Conservation (phyloP, 805 yeast genomes). For the Suhomyces vadensis region DNA sequence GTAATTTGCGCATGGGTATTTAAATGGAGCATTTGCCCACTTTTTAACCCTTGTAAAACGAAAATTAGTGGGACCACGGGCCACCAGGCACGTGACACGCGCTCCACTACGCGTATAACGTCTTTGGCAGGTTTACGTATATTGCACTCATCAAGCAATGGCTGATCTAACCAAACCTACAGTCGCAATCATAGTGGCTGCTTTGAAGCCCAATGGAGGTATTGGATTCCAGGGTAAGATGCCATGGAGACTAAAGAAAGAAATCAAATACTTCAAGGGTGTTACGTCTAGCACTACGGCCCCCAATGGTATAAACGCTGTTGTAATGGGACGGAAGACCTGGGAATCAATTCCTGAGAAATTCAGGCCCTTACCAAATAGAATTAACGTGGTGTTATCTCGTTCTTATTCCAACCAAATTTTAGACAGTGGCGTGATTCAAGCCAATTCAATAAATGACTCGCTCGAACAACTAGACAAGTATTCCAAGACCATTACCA, state of each 20-base stretch:
- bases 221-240: conserved; percentile 79
- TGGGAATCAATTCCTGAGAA: conserved; percentile 90
- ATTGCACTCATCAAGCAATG: too few species aligned
- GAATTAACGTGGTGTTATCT: conserved; percentile 77
- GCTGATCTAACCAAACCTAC: conserved; percentile 14
- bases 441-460: conserved; percentile 30
- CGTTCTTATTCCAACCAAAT: conserved; percentile 33
- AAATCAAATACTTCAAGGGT: conserved; percentile 80
- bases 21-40: too few species aligned
- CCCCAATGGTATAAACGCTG: conserved; percentile 55
- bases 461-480: conserved; percentile 22
- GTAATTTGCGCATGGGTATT: too few species aligned
- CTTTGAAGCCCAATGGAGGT: conserved; percentile 74
- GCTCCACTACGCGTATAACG: neutral
- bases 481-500: conserved; percentile 44
- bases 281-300: conserved; percentile 56
- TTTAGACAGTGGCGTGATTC: conserved; percentile 26
- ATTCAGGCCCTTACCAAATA: conserved; percentile 78
- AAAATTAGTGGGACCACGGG: too few species aligned
- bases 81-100: too few species aligned
- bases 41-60: too few species aligned
- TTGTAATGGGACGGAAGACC: conserved; percentile 93
- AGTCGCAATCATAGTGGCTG: conserved; percentile 73
- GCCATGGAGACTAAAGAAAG: conserved; percentile 86
- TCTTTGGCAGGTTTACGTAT: neutral